Evolutionary conservation across 2,329 filamentous ascomycete species (phyloP).

Genomic region (Talaromyces sp.): DNA sequence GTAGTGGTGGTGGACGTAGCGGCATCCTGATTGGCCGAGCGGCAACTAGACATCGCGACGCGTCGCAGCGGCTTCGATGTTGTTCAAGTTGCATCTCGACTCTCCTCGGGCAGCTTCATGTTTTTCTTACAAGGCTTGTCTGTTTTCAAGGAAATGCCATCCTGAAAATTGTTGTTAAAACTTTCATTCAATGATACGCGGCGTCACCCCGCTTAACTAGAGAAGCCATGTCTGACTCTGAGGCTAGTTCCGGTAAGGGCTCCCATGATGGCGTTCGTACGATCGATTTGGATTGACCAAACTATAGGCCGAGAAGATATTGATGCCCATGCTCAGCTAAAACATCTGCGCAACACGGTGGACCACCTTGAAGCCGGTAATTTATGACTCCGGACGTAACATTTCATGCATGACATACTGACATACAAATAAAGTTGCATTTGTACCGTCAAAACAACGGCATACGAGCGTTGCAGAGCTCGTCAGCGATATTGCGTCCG

Average conservation of each 20-base stretch:
- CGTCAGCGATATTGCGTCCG: slow-evolving; percentile 58
- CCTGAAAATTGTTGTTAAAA: not conserved
- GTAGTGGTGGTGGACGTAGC: not conserved
- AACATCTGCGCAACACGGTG: slow-evolving; percentile 27
- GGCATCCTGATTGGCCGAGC: slow-evolving; percentile 6
- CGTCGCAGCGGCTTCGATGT: not conserved
- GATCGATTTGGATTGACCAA: not conserved
- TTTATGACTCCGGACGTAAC: not conserved
- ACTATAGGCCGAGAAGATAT: not conserved
- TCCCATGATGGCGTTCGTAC: not conserved
- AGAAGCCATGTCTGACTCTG: not conserved
- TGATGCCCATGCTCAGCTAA: slow-evolving; percentile 14
- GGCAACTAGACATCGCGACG: slow-evolving; percentile 9
- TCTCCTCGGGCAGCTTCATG: not conserved
- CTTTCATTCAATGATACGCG: not conserved
- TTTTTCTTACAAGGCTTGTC: not conserved
- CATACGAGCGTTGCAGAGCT: slow-evolving; percentile 57
- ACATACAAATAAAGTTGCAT: slow-evolving; percentile 25
- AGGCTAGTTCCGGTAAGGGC: slow-evolving; percentile 8
- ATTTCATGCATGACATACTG: not conserved
- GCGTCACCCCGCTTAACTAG: not conserved
- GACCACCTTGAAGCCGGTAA: slow-evolving; percentile 34
- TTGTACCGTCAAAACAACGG: slow-evolving; percentile 60
- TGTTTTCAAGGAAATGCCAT: not conserved
- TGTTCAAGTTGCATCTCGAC: not conserved